Evolutionary conservation across 192 early-diverging fungal genomes (phyloP).

Genomic region (Coemansia sp.): DNA sequence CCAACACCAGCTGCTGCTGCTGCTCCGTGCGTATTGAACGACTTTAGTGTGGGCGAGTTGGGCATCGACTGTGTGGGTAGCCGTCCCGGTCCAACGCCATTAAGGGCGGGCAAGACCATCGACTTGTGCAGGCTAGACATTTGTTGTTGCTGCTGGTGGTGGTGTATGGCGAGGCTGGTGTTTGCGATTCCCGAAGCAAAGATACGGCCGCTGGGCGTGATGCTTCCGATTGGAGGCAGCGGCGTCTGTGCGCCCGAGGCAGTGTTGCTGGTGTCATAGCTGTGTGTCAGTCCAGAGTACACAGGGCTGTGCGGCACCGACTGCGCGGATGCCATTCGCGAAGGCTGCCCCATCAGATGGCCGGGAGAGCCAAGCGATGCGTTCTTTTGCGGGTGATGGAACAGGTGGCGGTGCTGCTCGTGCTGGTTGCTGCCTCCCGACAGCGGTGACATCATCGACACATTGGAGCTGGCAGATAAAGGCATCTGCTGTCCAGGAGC

Average conservation of each 20-base stretch:
- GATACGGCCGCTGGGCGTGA: conserved; percentile 7
- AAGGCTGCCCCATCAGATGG: conserved; percentile 5
- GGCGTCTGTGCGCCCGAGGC: conserved; percentile 7
- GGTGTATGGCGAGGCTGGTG: background rate
- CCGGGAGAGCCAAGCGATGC: background rate
- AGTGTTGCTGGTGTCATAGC: background rate
- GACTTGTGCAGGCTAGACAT: background rate
- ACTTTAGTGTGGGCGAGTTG: conserved; percentile 34
- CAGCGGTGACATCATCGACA: background rate
- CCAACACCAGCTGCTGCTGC: too few relatives aligned
- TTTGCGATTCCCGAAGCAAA: background rate
- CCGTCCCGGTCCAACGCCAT: conserved; percentile 1
- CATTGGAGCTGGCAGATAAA: background rate
- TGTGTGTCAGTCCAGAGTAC: conserved; percentile 1
- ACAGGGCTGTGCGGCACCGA: conserved; percentile 23
- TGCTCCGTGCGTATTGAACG: background rate
- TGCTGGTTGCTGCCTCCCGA: background rate
- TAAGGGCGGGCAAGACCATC: background rate
- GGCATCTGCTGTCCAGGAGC: conserved; percentile 4
- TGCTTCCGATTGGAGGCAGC: conserved; percentile 25
- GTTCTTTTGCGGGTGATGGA: background rate
- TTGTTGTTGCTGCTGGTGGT: conserved; percentile 7
- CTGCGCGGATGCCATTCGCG: background rate
- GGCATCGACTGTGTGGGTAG: conserved; percentile 46
- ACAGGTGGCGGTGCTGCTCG: background rate